Percentiles rank a stretch among this genome's conserved stretches.
phyloP scores from a whole-genome alignment of 495 filamentous ascomycete species.

The Penicillium diatomitis region DNA sequence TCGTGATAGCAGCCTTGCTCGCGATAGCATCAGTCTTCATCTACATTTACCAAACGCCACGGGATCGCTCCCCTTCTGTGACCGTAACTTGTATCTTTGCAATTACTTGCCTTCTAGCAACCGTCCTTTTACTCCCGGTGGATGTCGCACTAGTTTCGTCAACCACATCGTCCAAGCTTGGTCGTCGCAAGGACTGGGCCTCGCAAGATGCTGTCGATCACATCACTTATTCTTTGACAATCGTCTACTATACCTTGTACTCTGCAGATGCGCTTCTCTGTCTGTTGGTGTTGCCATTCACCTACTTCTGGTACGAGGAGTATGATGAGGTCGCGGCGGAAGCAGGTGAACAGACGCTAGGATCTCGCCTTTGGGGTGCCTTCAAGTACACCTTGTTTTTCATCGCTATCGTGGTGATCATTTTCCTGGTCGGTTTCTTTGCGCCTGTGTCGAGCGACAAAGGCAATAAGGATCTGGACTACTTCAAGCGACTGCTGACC shows the following conservation, averaged over 20 bases:
- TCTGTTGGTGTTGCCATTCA: conserved; percentile 83
- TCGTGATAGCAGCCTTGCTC: conserved; percentile 63
- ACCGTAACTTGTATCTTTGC: conserved; percentile 78
- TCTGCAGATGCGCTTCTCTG: conserved; percentile 87
- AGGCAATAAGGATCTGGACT: conserved; percentile 67
- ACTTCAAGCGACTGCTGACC: conserved; percentile 73
- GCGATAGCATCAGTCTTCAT: conserved; percentile 71
- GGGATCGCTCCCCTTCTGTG: conserved; percentile 73
- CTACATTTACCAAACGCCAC: conserved; percentile 76
- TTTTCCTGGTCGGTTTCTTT: conserved; percentile 92
- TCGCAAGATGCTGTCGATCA: conserved; percentile 64
- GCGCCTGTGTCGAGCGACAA: conserved; percentile 62
- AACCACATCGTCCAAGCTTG: conserved; percentile 64
- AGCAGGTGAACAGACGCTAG: conserved; percentile 60
- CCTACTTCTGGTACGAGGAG: conserved; percentile 98
- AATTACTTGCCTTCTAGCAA: conserved; percentile 78
- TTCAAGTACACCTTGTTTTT: conserved; percentile 88
- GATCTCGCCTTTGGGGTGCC: conserved; percentile 65
- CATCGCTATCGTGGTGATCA: conserved; percentile 62
- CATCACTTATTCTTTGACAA: conserved; percentile 69
- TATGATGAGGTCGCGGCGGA: conserved; percentile 80
- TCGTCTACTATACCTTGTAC: conserved; percentile 90
- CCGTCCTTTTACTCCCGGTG: conserved; percentile 83
- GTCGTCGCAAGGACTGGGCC: conserved; percentile 90
- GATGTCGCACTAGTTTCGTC: conserved; percentile 92